These are phyloP conservation scores for Salvia splendens DNA, from an alignment of 257 asterid genomes.

Conservation along the genomic window DNA sequence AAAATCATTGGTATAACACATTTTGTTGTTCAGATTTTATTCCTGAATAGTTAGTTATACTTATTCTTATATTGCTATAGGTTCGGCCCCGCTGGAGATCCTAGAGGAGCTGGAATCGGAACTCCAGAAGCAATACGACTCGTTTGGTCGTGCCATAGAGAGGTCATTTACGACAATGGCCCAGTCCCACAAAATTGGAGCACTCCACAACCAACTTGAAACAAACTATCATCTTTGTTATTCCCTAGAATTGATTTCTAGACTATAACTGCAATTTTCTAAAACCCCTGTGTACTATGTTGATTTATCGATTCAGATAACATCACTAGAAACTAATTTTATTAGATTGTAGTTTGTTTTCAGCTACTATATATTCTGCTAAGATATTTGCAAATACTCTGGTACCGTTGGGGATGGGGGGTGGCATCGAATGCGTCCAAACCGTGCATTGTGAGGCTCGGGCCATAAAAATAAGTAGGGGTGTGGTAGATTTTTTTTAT, in stretches of 20 bases:
- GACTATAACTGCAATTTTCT: too few relatives aligned
- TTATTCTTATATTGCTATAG: constrained; percentile 32
- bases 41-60: not conserved
- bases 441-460: too few relatives aligned
- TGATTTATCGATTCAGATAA: too few relatives aligned
- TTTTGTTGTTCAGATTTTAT: not conserved
- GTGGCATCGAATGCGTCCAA: too few relatives aligned
- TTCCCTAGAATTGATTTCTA: not conserved
- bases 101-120: constrained; percentile 91
- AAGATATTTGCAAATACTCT: too few relatives aligned
- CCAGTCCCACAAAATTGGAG: constrained; percentile 70
- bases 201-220: constrained; percentile 50
- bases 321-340: too few relatives aligned
- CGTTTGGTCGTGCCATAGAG: constrained; percentile 94
- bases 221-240: not conserved
- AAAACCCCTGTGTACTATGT: too few relatives aligned
- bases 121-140: constrained; percentile 89
- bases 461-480: too few relatives aligned
- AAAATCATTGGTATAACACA: constrained; percentile 73
- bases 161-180: constrained; percentile 72
- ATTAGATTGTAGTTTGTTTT: too few relatives aligned
- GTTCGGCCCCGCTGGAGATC: constrained; percentile 97
- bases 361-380: too few relatives aligned
- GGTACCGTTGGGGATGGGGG: too few relatives aligned
- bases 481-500: too few relatives aligned